Evolutionary conservation across 495 filamentous ascomycete species (phyloP).

Genomic region (Aspergillus bridgeri): DNA sequence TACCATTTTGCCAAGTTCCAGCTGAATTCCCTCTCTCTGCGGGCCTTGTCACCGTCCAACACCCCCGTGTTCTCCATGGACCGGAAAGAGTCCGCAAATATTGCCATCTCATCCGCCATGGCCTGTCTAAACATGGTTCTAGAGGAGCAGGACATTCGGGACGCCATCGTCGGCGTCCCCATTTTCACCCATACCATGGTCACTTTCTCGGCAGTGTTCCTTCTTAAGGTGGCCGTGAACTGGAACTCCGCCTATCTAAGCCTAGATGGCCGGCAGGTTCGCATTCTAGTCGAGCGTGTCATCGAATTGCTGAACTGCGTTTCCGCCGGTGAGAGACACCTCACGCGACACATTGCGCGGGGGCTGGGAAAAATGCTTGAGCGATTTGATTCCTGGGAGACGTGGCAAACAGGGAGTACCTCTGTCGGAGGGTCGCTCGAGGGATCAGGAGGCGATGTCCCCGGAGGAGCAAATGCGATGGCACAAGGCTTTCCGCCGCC

Average conservation of each 20-base stretch:
- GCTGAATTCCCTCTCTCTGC: constrained; percentile 56
- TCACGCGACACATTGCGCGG: constrained; percentile 51
- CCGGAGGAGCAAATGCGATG: constrained; percentile 46
- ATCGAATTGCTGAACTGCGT: constrained; percentile 52
- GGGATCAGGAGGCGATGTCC: constrained; percentile 23
- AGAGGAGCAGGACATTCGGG: constrained; percentile 53
- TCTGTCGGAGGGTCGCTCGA: constrained; percentile 9
- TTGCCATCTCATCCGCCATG: constrained; percentile 55
- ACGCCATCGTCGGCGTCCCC: constrained; percentile 57
- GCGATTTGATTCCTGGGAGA: constrained; percentile 46
- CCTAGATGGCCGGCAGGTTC: constrained; percentile 43
- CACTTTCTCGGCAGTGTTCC: constrained; percentile 54
- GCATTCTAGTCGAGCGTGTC: constrained; percentile 45
- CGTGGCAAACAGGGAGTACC: constrained; percentile 25
- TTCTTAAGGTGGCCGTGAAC: constrained; percentile 54
- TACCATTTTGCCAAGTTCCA: constrained; percentile 61
- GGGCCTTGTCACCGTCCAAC: constrained; percentile 47
- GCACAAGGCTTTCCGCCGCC: constrained; percentile 47
- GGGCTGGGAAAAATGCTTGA: constrained; percentile 52
- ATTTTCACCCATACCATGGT: constrained; percentile 64
- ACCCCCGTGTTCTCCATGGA: constrained; percentile 51
- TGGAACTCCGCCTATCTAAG: constrained; percentile 51
- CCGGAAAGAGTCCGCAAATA: constrained; percentile 53
- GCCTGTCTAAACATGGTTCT: constrained; percentile 53
- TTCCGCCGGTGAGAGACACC: constrained; percentile 49